Conservation (phyloP, 257 asterid species). For the Scutellaria barbata region DNA sequence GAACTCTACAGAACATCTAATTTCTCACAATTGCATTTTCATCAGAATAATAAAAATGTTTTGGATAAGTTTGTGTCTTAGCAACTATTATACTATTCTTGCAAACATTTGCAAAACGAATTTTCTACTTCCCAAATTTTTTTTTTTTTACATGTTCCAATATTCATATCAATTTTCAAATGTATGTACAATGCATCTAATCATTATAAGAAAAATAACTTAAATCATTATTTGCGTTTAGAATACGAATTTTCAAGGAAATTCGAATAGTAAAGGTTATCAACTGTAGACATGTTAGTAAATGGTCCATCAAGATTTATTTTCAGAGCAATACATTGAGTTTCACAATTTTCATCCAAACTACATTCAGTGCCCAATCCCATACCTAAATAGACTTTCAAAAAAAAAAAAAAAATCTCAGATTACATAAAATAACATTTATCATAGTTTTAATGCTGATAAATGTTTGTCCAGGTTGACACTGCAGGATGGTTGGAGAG, state of each 20-base stretch:
- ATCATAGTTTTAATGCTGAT: not conserved
- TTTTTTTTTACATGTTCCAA: not conserved
- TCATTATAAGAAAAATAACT: not conserved
- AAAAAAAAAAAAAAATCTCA: not conserved
- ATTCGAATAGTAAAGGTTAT: not conserved
- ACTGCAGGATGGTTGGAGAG: constrained; percentile 99
- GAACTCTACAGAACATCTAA: not conserved
- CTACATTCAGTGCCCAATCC: not conserved
- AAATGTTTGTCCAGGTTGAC: constrained; percentile 68
- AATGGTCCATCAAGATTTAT: not conserved
- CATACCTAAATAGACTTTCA: not conserved
- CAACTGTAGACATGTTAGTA: not conserved
- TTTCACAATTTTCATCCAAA: not conserved
- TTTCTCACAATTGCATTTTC: not conserved
- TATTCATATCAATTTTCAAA: not conserved
- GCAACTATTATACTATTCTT: not conserved
- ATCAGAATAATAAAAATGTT: not conserved
- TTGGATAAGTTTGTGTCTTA: not conserved
- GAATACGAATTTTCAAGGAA: not conserved
- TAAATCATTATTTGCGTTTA: not conserved
- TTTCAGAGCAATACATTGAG: too few relatives aligned
- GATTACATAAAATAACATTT: not conserved
- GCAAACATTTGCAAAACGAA: not conserved
- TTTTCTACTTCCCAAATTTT: not conserved
- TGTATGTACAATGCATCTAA: not conserved